Conservation (phyloP, 768 basidiomycete genomes). For the Symmetrospora coprosmae region DNA sequence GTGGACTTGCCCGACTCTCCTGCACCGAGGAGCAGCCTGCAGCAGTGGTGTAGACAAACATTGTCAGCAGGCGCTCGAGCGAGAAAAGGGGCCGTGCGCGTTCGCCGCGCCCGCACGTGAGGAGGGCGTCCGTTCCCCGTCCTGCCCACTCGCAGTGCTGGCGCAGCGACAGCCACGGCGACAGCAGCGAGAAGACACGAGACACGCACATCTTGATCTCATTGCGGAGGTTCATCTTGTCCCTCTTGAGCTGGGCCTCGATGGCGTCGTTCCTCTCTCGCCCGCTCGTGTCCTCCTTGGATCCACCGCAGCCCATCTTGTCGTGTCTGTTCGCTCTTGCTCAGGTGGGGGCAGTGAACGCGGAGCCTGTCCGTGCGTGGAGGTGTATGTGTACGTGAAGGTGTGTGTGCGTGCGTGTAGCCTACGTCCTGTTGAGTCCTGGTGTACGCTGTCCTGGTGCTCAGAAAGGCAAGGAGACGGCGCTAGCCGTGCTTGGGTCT, state of each 20-base stretch:
- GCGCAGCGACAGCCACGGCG: background rate
- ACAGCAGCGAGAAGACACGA: background rate
- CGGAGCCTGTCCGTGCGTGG: too few relatives aligned
- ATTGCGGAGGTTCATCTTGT: slow-evolving; percentile 48
- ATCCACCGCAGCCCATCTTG: slow-evolving; percentile 36
- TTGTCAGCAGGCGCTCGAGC: background rate
- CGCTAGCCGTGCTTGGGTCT: background rate
- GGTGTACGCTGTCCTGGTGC: too few relatives aligned
- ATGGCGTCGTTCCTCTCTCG: slow-evolving; percentile 65
- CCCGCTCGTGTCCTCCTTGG: slow-evolving; percentile 32
- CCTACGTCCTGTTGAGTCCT: too few relatives aligned
- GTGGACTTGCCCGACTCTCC: slow-evolving; percentile 41
- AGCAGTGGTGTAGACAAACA: background rate
- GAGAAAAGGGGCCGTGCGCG: too few relatives aligned
- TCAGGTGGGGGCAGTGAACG: too few relatives aligned
- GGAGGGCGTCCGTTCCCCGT: too few relatives aligned
- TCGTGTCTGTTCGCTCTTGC: too few relatives aligned
- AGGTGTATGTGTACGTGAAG: background rate
- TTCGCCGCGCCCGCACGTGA: too few relatives aligned
- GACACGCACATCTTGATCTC: slow-evolving; percentile 25
- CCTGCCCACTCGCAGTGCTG: background rate
- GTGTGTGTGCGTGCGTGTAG: too few relatives aligned
- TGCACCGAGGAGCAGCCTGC: slow-evolving; percentile 28
- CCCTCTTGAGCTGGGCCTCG: slow-evolving; percentile 77
- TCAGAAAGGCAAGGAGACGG: background rate